Base-by-base conservation (phyloP, 192 early-diverging fungal species). In the Umbelopsis sp. region DNA sequence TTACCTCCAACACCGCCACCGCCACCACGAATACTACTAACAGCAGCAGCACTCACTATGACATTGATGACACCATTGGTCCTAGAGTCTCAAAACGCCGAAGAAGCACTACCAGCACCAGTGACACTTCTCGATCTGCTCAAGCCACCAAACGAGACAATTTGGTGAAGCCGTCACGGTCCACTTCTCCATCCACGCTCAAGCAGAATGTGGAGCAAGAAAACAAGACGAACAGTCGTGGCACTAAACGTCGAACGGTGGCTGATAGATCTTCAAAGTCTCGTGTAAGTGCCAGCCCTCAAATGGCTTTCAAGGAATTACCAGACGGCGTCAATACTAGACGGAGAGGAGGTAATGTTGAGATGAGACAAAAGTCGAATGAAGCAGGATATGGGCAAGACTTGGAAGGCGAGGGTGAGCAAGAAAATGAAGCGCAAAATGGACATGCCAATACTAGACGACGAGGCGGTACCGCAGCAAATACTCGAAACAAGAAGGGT, bases 261-360 rank as follows among this genome's bases (percentile, higher is more conserved):
- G 26, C 56, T 36, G 56, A 62, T 36, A 62, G 26, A 62, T 62
- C 56, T 32, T 17, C 20, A 22, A 62, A 62, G 14, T 29, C 29
- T 1, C 26, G 56, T 34, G 56, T 34, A 12, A 62, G 56, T 16
- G 56, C 56, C 4, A 62, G 56, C 17, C 56, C 56, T 8, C 56
- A 62, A 34, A 62, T 62, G 20, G 26, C 56, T 3, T 62, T 62
- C 56, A 62, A 62, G 20, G 56, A 62, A 31, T 62, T 62, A 34
- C 56, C 56, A 32, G 56, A 62, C 20, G 56, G 56, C 6, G 29
- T 62, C 14, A 62, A 32, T 62, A 62, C 56, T 32, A 29, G 56
- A 32, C 56, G 56, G 17, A 29, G 56, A 34, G 56, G 56, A 34
- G 56, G 56, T 34, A 62, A 26, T 17, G 29, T 26, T 32, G 56